Base-by-base conservation (phyloP, 805 yeast genomes). In the Metschnikowia cerradonensis region DNA sequence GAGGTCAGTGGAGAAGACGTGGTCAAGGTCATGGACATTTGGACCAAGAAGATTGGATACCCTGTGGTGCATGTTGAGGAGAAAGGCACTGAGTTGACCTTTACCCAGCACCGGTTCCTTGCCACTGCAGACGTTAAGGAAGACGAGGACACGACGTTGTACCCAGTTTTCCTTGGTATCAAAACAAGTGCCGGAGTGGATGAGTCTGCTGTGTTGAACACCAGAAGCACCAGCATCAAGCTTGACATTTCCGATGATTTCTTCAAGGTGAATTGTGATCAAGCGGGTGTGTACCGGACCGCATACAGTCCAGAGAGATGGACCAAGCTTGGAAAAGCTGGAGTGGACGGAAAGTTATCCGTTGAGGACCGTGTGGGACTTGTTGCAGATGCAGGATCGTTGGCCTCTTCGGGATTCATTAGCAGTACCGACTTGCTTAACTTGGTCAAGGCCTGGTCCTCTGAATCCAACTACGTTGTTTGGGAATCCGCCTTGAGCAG, bases 31-130 rank as follows among this genome's bases (percentile, higher is more conserved):
- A 88, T 88, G 94, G 82, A 82, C 61, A 79, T 81, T 52, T 88
- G 96, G 95, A 87, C 90, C 51, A 81, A 82, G 60, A 80, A 84
- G 62, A 80, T 86, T 52, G 95, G 95, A 6, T 88, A 76, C 73
- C 95, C 95, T 23, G 81, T 88, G 14, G 71, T 88, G 45, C 70
- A 79, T 33, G 91, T 87, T 36, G 74, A 77, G 46, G 72, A 74
- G 46, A 60, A 57, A 14, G 74, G 74, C 20, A 70, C 75, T 45
- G 72, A 75, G 45, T 67, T 86, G 48, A 75, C 74, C 19, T 73
- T 88, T 45, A 78, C 82, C 48, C 96, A 88, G 70, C 77, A 84
- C 69, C 80, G 96, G 63, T 88, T 80, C 72, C 77, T 88, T 56
- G 77, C 85, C 37, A 83, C 92, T 39, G 90, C 87, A 49, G 94